Evolutionary conservation across 495 filamentous ascomycete species (phyloP), one percentile per base, ranked within the genome.

Genomic region (Lasiosphaeriaceae sp.): DNA sequence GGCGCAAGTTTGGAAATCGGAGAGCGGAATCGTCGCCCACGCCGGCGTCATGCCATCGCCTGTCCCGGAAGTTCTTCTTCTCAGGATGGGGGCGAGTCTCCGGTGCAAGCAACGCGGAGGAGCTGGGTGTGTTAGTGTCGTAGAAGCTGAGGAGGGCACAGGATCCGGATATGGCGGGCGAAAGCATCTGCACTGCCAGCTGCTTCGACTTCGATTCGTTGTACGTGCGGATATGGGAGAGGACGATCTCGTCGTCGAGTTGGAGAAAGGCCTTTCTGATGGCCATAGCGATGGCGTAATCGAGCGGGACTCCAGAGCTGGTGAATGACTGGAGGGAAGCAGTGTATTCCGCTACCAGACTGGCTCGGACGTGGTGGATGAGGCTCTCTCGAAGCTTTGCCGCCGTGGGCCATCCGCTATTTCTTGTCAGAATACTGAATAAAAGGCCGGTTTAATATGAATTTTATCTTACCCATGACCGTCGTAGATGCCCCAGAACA

Each of bases 401-500:
- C 1, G 50, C 34, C 8, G 50, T 52, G 19, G 50, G 11, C 50
- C 50, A 52, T 17, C 50, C 50, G 12, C 50, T 52, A 16, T 17
- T 43, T 50, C 4, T 19, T 35, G 29, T 50, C 29, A 51, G 49
- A n/a, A 20, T 12, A 1, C 37, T 31, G 26, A 35, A 34, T 1
- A n/a, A 26, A 39, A 29, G 47, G 9, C 22, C 9, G 22, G 31
- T 35, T 12, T 35, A 41, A 9, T 31, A 31, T 31, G 12, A 17
- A 41, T 16, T n/a, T n/a, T n/a, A n/a, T 22, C 31, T 20, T 14
- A 52, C 50, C 29, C 20, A n/a, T 52, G 50, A 3, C 50, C 50
- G 37, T 52, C 50, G 19, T 52, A 52, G 16, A 52, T 35, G 5
- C 50, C 50, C 50, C 50, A 52, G 16, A 52, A 52, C 35, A 52